Percentiles rank a stretch among this genome's conserved stretches.
phyloP scores from a whole-genome alignment of 129 eudicot genomes.

The Calendula officinalis region DNA sequence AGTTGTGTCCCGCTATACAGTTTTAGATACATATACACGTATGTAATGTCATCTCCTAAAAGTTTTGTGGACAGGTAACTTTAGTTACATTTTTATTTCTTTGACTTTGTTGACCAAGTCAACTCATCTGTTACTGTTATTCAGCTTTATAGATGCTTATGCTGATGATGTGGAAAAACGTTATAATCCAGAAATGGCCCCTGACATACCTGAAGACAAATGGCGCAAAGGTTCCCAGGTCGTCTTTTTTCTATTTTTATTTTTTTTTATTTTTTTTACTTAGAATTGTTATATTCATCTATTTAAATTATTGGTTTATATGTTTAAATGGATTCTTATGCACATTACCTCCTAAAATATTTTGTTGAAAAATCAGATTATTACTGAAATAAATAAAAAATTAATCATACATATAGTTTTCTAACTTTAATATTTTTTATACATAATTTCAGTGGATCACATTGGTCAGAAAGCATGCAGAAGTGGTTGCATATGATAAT shows the following conservation, averaged over 20 bases:
- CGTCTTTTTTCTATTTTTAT: constrained; percentile 5
- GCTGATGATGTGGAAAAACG: constrained; percentile 36
- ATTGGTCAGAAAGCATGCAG: constrained; percentile 54
- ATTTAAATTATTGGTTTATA: background rate
- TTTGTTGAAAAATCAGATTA: background rate
- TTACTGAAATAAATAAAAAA: background rate
- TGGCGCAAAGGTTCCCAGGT: constrained; percentile 63
- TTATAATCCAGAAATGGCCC: constrained; percentile 43
- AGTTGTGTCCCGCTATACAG: constrained; percentile 58
- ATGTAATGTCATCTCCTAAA: constrained; percentile 48
- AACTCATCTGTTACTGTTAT: constrained; percentile 7
- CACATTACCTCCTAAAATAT: background rate
- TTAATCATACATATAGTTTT: background rate
- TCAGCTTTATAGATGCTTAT: constrained; percentile 41
- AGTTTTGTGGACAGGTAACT: constrained; percentile 60
- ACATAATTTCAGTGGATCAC: constrained; percentile 51
- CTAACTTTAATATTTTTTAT: constrained; percentile 4
- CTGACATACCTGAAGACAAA: constrained; percentile 46
- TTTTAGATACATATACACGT: constrained; percentile 47
- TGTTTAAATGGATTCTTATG: background rate
- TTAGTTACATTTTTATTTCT: background rate
- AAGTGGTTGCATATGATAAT: constrained; percentile 46
- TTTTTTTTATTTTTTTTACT: background rate
- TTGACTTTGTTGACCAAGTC: background rate
- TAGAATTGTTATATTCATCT: background rate